Evolutionary conservation across 495 filamentous ascomycete species (phyloP).

Genomic region (Daldinia decipiens): DNA sequence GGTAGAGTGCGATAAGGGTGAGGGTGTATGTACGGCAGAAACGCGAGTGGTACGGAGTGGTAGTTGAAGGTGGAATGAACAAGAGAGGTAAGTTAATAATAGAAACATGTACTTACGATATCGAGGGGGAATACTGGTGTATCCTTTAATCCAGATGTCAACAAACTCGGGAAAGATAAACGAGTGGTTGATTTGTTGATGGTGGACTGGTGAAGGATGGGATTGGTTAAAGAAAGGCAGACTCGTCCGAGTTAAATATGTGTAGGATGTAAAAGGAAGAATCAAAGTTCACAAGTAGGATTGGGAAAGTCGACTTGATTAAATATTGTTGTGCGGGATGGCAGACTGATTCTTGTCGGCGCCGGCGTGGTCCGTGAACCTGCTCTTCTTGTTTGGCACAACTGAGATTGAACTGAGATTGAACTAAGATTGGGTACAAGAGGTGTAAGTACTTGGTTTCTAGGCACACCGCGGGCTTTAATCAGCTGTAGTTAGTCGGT

Average conservation of each 20-base stretch:
- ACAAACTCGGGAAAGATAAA: neutral
- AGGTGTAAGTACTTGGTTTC: constrained; percentile 1
- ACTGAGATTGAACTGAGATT: too few species aligned
- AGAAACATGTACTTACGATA: neutral
- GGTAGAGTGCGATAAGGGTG: neutral
- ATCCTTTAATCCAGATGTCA: neutral
- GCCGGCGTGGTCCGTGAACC: neutral
- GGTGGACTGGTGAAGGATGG: neutral
- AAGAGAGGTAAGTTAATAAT: neutral
- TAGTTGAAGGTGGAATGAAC: neutral
- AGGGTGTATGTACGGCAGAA: neutral
- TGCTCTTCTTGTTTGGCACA: neutral
- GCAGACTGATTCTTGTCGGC: neutral
- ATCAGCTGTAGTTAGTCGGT: neutral
- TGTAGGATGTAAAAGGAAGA: neutral
- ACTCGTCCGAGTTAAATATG: neutral
- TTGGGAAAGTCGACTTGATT: neutral
- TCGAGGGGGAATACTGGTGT: neutral
- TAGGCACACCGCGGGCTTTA: neutral
- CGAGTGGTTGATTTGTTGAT: neutral
- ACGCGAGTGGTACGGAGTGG: neutral
- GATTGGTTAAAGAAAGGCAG: neutral
- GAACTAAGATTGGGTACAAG: neutral
- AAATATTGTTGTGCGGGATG: constrained; percentile 6
- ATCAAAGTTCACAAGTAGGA: neutral